A percentile compares a stretch with the other conserved stretches of the same genome.
Conservation (phyloP, 306 rosid genomes). For the Rubus parviflorus region DNA sequence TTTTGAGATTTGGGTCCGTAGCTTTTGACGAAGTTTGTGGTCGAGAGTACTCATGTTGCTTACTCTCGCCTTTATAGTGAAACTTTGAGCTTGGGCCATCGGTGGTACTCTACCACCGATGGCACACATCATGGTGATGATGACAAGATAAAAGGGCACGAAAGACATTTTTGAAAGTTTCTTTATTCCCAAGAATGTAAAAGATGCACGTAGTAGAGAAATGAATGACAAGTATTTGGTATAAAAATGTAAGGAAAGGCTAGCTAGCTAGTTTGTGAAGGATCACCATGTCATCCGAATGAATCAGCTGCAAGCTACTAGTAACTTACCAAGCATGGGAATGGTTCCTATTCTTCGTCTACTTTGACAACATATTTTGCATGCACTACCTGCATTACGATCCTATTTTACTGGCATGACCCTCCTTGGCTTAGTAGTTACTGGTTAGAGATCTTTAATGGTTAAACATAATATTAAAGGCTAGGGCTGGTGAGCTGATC, state of each 20-base stretch:
- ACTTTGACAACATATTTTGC: background rate
- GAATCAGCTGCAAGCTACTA: conserved; percentile 2
- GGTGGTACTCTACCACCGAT: background rate
- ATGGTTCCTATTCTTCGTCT: background rate
- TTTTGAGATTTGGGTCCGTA: background rate
- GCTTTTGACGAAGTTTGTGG: background rate
- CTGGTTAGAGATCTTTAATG: background rate
- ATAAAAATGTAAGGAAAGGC: background rate
- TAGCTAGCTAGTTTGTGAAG: background rate
- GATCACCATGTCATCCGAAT: background rate
- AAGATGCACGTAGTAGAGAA: background rate
- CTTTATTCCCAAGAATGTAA: background rate
- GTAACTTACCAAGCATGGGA: background rate
- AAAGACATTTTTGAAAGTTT: background rate
- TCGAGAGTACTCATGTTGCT: background rate
- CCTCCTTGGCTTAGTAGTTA: background rate
- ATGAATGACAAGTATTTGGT: background rate
- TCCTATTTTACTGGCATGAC: background rate
- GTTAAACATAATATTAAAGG: background rate
- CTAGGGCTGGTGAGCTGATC: background rate
- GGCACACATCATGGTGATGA: background rate
- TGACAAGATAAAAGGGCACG: background rate
- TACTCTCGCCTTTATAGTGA: background rate
- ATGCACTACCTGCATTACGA: background rate
- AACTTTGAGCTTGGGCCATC: background rate